Evolutionary conservation across 2,329 filamentous ascomycete genomes (phyloP), one percentile per base, ranked within the genome.

Genomic region (Trichoderma cornu-damae): DNA sequence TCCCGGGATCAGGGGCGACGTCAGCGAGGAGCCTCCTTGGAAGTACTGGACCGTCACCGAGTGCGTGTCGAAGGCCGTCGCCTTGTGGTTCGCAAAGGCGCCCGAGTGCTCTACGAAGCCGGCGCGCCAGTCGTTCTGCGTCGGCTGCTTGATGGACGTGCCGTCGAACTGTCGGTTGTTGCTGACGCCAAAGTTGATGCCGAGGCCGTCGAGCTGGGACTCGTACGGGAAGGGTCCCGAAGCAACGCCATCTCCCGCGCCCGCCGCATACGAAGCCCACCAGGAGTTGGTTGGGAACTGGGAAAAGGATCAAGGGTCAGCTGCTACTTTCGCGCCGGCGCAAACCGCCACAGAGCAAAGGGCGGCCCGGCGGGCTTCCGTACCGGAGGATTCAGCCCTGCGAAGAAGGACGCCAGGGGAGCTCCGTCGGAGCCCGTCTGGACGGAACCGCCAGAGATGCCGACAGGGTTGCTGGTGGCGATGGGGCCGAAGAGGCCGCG

Each of bases 251-350:
- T 59, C 62, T 35, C 63, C 63, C 7, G 63, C 62, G 6, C 60
- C 51, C 3, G 63, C 62, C 12, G 63, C 63, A 44, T 62, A 65
- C 1, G 62, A 59, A 11, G 63, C 63, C 62, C 63, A 65, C 63
- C 63, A 65, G 4, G 60, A 60, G 46, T 64, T 64, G 24, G 63
- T 65, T 8, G 63, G 63, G 51, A 59, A 64, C 63, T 65, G n/a
- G n/a, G 42, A 20, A 37, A 11, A 18, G 38, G 14, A 12, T 11
- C 20, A 3, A 7, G n/a, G n/a, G 32, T 37, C 5, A 46, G 42
- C 22, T 30, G 9, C 34, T 18, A 18, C n/a, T n/a, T n/a, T n/a
- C n/a, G n/a, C n/a, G n/a, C n/a, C n/a, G n/a, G n/a, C n/a, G n/a
- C n/a, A n/a, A n/a, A n/a, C n/a, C n/a, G n/a, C n/a, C n/a, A n/a